Evolutionary conservation across 2,329 filamentous ascomycete genomes (phyloP).

Genomic region (Claviceps pazoutovae): DNA sequence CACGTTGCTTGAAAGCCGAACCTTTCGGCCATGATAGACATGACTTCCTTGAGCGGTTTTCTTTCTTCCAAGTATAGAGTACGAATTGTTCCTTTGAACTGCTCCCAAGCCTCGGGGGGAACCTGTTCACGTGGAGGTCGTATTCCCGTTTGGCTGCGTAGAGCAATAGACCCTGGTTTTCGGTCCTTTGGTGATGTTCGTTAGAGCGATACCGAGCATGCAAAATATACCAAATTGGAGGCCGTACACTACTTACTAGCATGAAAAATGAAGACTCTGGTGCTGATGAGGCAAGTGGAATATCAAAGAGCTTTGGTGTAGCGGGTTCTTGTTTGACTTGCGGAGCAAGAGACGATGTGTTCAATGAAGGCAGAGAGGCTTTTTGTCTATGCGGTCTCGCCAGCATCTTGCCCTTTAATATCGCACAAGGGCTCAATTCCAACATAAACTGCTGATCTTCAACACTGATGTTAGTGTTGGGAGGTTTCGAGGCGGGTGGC

Average conservation of each 20-base stretch:
- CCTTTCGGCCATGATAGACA: conserved; percentile 33
- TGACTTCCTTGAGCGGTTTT: conserved; percentile 37
- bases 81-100: conserved; percentile 31
- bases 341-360: conserved; percentile 12
- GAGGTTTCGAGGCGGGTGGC: conserved; percentile 25
- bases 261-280: conserved; percentile 5
- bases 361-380: conserved; percentile 10
- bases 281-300: conserved; percentile 11
- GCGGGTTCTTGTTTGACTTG: conserved; percentile 18
- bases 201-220: background rate
- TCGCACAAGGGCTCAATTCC: conserved; percentile 20
- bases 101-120: conserved; percentile 33
- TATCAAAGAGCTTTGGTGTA: conserved; percentile 15
- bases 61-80: conserved; percentile 34
- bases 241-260: conserved; percentile 12
- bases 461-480: conserved; percentile 22
- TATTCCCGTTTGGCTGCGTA: conserved; percentile 18
- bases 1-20: conserved; percentile 36
- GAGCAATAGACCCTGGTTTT: conserved; percentile 16
- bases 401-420: conserved; percentile 21
- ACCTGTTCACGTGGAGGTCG: conserved; percentile 29
- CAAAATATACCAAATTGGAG: no score
- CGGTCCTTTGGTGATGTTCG: conserved; percentile 13
- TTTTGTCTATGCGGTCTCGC: conserved; percentile 19
- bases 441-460: conserved; percentile 22